Percentiles rank a stretch among this genome's conserved stretches.
phyloP scores from a whole-genome alignment of 148 eudicot species.

The Camellia granthamiana region DNA sequence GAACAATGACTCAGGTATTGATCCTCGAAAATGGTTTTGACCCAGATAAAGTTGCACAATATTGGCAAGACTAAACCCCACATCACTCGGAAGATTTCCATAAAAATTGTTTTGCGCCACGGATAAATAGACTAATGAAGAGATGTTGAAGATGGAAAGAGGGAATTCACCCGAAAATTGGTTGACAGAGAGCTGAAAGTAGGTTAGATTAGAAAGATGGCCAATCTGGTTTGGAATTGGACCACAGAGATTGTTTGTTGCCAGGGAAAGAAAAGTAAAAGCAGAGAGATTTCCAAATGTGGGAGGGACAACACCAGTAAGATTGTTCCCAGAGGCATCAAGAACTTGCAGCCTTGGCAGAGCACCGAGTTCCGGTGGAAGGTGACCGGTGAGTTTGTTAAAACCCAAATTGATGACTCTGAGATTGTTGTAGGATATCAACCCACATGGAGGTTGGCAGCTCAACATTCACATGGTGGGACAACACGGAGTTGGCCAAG shows the following conservation, averaged over 20 bases:
- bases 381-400: background rate
- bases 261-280: background rate
- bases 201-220: background rate
- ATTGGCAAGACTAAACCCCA: background rate
- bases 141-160: slow-evolving; percentile 2
- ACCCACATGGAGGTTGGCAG: too few relatives aligned
- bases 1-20: background rate
- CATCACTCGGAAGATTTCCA: slow-evolving; percentile 6
- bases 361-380: background rate
- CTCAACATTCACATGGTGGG: too few relatives aligned
- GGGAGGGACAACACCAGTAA: slow-evolving; percentile 1
- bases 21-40: background rate
- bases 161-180: slow-evolving; percentile 2
- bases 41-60: background rate
- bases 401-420: background rate
- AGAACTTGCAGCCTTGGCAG: background rate
- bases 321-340: background rate
- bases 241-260: slow-evolving; percentile 1
- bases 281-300: slow-evolving; percentile 10
- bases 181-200: slow-evolving; percentile 14
- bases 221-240: slow-evolving; percentile 3
- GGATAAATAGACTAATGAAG: slow-evolving; percentile 8
- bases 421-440: too few relatives aligned
- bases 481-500: too few relatives aligned
- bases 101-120: background rate